Evolutionary conservation across 108 stramenopile genomes (phyloP).

Genomic region (Skeletonema costatum): DNA sequence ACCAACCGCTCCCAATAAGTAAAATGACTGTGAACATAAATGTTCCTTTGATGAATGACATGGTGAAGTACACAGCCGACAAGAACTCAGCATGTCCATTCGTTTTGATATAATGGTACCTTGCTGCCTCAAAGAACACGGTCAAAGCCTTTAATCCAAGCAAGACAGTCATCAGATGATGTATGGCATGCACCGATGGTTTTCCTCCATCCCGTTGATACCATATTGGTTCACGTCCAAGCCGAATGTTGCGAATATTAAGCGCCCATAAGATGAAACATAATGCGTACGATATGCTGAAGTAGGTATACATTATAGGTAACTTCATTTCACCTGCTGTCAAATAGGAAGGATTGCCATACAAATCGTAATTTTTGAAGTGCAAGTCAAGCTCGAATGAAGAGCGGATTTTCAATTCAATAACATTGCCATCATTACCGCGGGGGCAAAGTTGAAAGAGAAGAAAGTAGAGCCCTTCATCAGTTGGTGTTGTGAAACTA

Average conservation of each 20-base stretch:
- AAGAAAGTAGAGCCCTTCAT: constrained; percentile 91
- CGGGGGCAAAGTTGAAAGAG: constrained; percentile 85
- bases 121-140: constrained; percentile 84
- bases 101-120: constrained; percentile 90
- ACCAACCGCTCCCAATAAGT: constrained; percentile 96
- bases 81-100: constrained; percentile 91
- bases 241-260: constrained; percentile 63
- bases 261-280: constrained; percentile 71
- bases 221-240: constrained; percentile 53
- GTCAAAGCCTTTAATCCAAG: constrained; percentile 84
- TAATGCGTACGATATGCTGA: constrained; percentile 71
- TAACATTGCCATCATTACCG: constrained; percentile 7
- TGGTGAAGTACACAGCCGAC: constrained; percentile 84
- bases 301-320: constrained; percentile 85
- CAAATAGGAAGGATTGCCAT: constrained; percentile 77
- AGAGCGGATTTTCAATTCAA: constrained; percentile 52
- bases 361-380: constrained; percentile 84
- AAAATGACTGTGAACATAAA: constrained; percentile 94
- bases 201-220: constrained; percentile 17
- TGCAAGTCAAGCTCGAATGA: constrained; percentile 88
- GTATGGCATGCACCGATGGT: constrained; percentile 87
- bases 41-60: constrained; percentile 83
- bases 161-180: constrained; percentile 91
- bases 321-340: constrained; percentile 91
- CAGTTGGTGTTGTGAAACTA: constrained; percentile 40